phyloP scores from a whole-genome alignment of 192 early-diverging fungal genomes.

The Polychytrium aggregatum region DNA sequence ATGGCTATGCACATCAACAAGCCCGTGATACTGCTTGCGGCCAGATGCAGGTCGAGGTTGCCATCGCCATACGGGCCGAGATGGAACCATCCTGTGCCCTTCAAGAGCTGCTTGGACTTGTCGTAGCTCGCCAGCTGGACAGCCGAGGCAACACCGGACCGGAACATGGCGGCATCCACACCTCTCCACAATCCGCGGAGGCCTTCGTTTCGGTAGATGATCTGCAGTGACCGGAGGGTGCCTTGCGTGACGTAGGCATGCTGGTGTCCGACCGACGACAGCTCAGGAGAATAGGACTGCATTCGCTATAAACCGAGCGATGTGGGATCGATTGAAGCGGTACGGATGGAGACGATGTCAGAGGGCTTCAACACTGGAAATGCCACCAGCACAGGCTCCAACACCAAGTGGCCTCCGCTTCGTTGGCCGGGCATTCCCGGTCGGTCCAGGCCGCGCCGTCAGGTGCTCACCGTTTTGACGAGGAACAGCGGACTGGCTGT shows the following conservation, averaged over 20 bases:
- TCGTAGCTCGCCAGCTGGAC: conserved; percentile 90
- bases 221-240: conserved; percentile 45
- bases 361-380: no score
- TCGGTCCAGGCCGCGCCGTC: no score
- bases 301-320: no score
- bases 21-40: conserved; percentile 66
- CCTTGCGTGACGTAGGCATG: conserved; percentile 66
- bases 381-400: no score
- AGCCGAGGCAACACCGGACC: conserved; percentile 74
- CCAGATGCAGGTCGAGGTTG: conserved; percentile 57
- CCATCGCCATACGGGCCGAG: conserved; percentile 39
- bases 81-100: conserved; percentile 38
- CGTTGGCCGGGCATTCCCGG: no score
- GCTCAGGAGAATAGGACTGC: conserved; percentile 36
- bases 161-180: conserved; percentile 75
- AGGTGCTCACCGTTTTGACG: conserved; percentile 67
- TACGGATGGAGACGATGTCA: no score
- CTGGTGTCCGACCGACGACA: conserved; percentile 67
- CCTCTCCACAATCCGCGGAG: conserved; percentile 77
- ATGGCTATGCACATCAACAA: conserved; percentile 80
- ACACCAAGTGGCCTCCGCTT: no score
- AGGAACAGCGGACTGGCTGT: conserved; percentile 80
- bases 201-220: conserved; percentile 61
- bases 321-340: no score
- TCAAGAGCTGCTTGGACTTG: conserved; percentile 55